Base-by-base conservation (phyloP, 805 yeast genomes). In the Zygosaccharomyces rouxii region DNA sequence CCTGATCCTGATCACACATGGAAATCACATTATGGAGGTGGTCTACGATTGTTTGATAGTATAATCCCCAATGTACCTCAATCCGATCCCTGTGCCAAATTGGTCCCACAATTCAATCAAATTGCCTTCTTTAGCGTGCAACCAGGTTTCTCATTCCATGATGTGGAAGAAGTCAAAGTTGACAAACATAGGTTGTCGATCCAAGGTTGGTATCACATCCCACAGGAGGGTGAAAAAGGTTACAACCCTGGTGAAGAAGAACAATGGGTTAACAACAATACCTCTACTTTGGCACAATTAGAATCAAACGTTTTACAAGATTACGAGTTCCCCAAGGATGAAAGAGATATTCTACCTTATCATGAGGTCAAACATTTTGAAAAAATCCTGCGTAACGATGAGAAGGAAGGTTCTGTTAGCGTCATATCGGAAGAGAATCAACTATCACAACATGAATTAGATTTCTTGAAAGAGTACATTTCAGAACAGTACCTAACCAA, bases 161-260 rank as follows among this genome's bases (percentile, higher is more conserved):
- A 95, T 59, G 99, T 94, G 10, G 98, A 95, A 69, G 99, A 94
- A 66, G 99, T 95, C 1, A 78, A 84, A 52, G 96, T 83, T 1
- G 96, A 90, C 62, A 87, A 84, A 62, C 95, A 89, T 54, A 77
- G 99, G 61, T 71, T 94, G 30, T 87, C 96, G 0, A 88, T 94
- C 51, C 97, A 94, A 61, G 99, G 99, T 1, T 95, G 99, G 99
- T 95, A 92, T 64, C 99, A 94, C 67, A 87, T 90, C 45, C 99
- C 99, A 3, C 98, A 94, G 64, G 71, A 71, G 9, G 97, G 96
- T 7, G 99, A 94, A 68, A 81, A 78, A 29, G 98, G 97, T 0
- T 92, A 67, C 60, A 76, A 81, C 16, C 80, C 79, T 31, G 95
- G 95, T 5, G 96, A 89, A 62, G 89, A 88, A 64, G 92, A 84